Base-by-base conservation (phyloP, 1,284 basidiomycete species). In the Psilocybe mexicana region DNA sequence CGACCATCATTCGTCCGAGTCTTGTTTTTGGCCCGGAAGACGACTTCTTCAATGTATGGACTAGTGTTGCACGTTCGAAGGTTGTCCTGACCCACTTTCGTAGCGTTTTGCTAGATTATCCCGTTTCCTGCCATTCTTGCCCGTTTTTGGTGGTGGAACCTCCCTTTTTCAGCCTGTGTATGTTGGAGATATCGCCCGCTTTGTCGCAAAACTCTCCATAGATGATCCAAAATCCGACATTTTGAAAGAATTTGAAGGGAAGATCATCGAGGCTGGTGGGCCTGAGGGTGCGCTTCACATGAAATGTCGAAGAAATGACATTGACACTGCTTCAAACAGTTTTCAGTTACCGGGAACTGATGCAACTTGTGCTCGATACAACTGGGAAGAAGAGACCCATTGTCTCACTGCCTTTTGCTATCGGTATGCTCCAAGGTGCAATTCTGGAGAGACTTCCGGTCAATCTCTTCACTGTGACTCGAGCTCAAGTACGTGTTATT, bases 1-100 rank as follows among this genome's bases (percentile, higher is more conserved):
- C 83, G 2, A 88, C 85, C 0, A 78, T 90, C 48, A 76, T 91
- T 58, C 74, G 87, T 14, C 88, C 87, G 1, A 88, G 86, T 60
- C 72, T 90, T 36, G 77, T 90, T 2, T 90, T 90, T 69, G 88
- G 88, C 2, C 86, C 85, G 1, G 87, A 85, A 2, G 88, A 90
- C 66, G 79, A 81, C 12, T 88, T 90, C 72, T 90, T 90, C 71
- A 82, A 81, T 56, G 88, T 88, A 55, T 54, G 69, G 56, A 49
- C 44, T 33, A 42, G 6, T 25, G 18, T 28, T 23, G 23, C 40
- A 18, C 24, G 11, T 30, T 51, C 36, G 12, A 26, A 3, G 24
- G 12, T 35, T 28, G 42, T 43, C 26, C 12, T 25, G 25, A 25
- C 3, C 18, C 35, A n/a, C 43, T 52, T 28, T 28, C 14, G 33